Percentiles rank a stretch among this genome's conserved stretches.
Evolutionary conservation across 1,284 basidiomycete genomes (phyloP).

Genomic region (Wolfiporia cocos): DNA sequence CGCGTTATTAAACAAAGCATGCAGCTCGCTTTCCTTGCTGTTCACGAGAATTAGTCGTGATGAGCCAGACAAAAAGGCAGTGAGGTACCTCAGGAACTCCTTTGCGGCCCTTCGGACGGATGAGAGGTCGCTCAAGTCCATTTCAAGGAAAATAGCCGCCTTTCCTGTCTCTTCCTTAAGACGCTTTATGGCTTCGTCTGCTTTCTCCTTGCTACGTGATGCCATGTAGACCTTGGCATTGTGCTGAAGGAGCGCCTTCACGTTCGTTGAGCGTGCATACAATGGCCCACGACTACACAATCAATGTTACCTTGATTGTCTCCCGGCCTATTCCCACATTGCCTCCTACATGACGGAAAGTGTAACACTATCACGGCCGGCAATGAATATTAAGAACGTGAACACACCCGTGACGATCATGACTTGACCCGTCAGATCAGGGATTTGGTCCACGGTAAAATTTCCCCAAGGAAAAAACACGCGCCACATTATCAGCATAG

Average conservation of each 20-base stretch:
- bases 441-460: constrained; percentile 41
- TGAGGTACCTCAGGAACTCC: constrained; percentile 34
- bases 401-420: constrained; percentile 34
- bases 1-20: constrained; percentile 51
- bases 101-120: constrained; percentile 31
- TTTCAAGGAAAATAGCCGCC: constrained; percentile 35
- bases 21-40: constrained; percentile 37
- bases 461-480: constrained; percentile 4
- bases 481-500: background rate
- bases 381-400: no score
- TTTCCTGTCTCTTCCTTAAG: constrained; percentile 30
- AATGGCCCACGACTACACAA: no score
- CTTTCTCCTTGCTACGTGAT: constrained; percentile 37
- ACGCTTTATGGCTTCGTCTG: constrained; percentile 34
- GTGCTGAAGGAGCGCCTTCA: constrained; percentile 32
- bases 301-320: no score
- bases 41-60: background rate
- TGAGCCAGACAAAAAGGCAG: no score
- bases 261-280: no score
- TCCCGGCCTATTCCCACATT: constrained; percentile 38
- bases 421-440: constrained; percentile 43
- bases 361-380: no score
- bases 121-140: constrained; percentile 42
- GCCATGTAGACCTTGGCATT: no score
- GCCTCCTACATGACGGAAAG: no score